These are phyloP conservation scores for Biscogniauxia sp. DNA, from an alignment of 2,329 filamentous ascomycete species.

Conservation along the genomic window DNA sequence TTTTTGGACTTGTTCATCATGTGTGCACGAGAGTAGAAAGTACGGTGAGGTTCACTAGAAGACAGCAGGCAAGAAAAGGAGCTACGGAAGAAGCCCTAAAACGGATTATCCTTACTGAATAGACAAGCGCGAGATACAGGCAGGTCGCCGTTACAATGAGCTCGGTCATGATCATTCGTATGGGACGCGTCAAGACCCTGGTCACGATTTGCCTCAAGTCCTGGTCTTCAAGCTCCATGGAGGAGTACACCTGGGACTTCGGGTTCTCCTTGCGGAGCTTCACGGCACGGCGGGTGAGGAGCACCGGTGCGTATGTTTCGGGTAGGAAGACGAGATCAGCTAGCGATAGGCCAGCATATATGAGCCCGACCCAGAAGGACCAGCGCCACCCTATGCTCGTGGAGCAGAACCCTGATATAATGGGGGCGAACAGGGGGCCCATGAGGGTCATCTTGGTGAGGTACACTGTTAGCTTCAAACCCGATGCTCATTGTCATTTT, in stretches of 20 bases:
- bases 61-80: neutral
- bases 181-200: constrained; percentile 67
- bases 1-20: neutral
- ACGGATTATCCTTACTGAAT: constrained; percentile 38
- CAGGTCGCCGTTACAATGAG: constrained; percentile 71
- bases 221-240: constrained; percentile 61
- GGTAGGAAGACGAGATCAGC: constrained; percentile 61
- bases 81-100: neutral
- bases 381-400: constrained; percentile 63
- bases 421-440: constrained; percentile 65
- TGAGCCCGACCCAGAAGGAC: constrained; percentile 68
- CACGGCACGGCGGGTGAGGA: constrained; percentile 56
- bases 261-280: constrained; percentile 56
- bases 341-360: constrained; percentile 63
- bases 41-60: no score
- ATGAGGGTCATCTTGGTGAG: constrained; percentile 54
- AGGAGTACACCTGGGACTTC: constrained; percentile 51
- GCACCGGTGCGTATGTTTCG: constrained; percentile 60
- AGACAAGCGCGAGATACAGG: constrained; percentile 68
- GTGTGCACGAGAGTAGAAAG: no score
- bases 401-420: constrained; percentile 61
- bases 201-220: constrained; percentile 58
- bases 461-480: constrained; percentile 8
- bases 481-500: neutral
- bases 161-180: constrained; percentile 71